Evolutionary conservation across 2,329 filamentous ascomycete genomes (phyloP).

Genomic region (Fusarium brevicatenulatum): DNA sequence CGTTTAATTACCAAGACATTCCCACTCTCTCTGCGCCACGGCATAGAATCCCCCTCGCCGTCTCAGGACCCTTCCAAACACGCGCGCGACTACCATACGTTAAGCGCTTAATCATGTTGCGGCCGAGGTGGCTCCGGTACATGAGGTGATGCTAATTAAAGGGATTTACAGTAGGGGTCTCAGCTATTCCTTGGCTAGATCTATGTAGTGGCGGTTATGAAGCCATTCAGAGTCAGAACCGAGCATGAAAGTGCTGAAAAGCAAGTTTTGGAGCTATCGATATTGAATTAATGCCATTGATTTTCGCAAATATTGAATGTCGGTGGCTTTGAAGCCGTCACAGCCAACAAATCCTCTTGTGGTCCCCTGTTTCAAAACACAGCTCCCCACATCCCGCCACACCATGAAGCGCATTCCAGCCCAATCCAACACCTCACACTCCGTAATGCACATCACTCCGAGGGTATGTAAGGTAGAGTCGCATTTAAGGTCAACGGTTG

Average conservation of each 20-base stretch:
- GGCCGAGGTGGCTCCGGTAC: background rate
- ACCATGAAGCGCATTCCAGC: constrained; percentile 4
- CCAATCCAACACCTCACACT: background rate
- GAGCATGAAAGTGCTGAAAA: background rate
- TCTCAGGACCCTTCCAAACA: constrained; percentile 35
- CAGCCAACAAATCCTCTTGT: constrained; percentile 11
- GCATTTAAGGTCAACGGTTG: background rate
- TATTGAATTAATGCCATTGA: background rate
- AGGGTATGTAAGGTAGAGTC: background rate
- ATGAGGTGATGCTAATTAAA: background rate
- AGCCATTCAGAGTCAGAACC: background rate
- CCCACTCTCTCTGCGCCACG: background rate
- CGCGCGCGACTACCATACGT: constrained; percentile 36
- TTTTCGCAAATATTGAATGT: background rate
- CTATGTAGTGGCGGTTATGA: constrained; percentile 9
- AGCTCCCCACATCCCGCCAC: constrained; percentile 20
- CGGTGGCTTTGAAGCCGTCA: background rate
- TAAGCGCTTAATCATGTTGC: constrained; percentile 14
- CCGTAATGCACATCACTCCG: background rate
- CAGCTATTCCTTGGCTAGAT: background rate
- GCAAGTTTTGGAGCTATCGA: background rate
- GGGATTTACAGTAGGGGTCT: constrained; percentile 9
- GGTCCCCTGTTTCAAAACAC: constrained; percentile 29
- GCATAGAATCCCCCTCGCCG: background rate
- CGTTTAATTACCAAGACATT: constrained; percentile 17